phyloP scores from a whole-genome alignment of 352 stramenopile species.

The Phytophthora crassamura region DNA sequence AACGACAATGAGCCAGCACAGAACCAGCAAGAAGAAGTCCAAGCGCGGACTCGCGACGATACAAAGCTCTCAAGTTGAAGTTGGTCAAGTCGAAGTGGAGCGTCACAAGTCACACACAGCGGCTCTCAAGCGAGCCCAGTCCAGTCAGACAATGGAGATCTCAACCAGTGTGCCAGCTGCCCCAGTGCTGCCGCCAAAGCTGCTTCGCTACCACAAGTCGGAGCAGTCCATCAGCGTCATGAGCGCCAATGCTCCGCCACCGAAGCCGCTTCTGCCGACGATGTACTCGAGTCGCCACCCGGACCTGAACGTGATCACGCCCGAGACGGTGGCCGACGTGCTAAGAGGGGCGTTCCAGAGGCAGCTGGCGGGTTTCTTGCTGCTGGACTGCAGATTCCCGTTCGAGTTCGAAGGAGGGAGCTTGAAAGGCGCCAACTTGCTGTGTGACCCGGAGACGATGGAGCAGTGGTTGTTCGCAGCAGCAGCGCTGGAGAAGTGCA shows the following conservation, averaged over 20 bases:
- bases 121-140: constrained; percentile 27
- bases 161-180: constrained; percentile 4
- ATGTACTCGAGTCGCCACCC: constrained; percentile 60
- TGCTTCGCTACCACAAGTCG: constrained; percentile 19
- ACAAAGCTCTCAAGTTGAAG: constrained; percentile 3
- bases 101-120: neutral
- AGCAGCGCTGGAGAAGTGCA: constrained; percentile 25
- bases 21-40: constrained; percentile 39
- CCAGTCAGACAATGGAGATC: constrained; percentile 15
- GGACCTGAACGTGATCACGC: constrained; percentile 67
- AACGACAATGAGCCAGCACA: constrained; percentile 7
- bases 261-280: constrained; percentile 50
- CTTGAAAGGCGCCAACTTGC: constrained; percentile 43
- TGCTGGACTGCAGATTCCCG: constrained; percentile 71
- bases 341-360: constrained; percentile 46
- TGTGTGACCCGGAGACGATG: constrained; percentile 52
- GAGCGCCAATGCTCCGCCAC: constrained; percentile 1
- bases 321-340: constrained; percentile 48
- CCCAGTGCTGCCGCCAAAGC: constrained; percentile 2
- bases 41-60: constrained; percentile 18
- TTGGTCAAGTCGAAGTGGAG: constrained; percentile 2
- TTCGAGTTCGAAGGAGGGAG: constrained; percentile 59
- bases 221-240: constrained; percentile 18
- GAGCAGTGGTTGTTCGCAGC: constrained; percentile 48
- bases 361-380: constrained; percentile 35